phyloP scores from a whole-genome alignment of 225 moss, liverwort and hornwort species.

The Sphagnum contortum region DNA sequence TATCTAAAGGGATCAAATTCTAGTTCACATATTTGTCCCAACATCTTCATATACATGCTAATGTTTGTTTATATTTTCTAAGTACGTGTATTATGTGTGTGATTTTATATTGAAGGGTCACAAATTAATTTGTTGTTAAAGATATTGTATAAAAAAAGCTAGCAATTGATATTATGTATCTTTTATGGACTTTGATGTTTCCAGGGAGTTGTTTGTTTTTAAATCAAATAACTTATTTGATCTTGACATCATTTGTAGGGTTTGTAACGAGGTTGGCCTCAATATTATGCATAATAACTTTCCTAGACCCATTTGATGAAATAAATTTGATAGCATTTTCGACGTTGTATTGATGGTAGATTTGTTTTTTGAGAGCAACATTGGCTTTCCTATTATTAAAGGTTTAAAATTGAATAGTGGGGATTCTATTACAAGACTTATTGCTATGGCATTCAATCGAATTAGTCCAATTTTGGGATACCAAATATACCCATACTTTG shows the following conservation, averaged over 20 bases:
- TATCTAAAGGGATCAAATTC: too few relatives aligned
- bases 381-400: slow-evolving; percentile 82
- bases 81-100: too few relatives aligned
- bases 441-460: slow-evolving; percentile 65
- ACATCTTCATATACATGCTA: too few relatives aligned
- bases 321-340: slow-evolving; percentile 59
- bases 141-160: too few relatives aligned
- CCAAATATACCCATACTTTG: slow-evolving; percentile 56
- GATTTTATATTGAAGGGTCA: too few relatives aligned
- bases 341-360: slow-evolving; percentile 74
- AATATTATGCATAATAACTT: slow-evolving; percentile 45
- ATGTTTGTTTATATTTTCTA: too few relatives aligned
- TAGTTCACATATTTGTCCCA: too few relatives aligned
- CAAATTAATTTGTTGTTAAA: too few relatives aligned
- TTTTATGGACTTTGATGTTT: too few relatives aligned
- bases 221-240: too few relatives aligned
- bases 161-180: too few relatives aligned
- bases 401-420: slow-evolving; percentile 82
- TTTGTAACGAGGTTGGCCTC: slow-evolving; percentile 67
- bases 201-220: too few relatives aligned
- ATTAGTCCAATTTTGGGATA: slow-evolving; percentile 56
- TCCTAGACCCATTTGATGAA: slow-evolving; percentile 41
- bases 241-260: slow-evolving; percentile 25
- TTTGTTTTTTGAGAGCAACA: slow-evolving; percentile 79
- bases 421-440: slow-evolving; percentile 71